Evolutionary conservation across 768 basidiomycete species (phyloP).

Genomic region (Suillus subalutaceus): DNA sequence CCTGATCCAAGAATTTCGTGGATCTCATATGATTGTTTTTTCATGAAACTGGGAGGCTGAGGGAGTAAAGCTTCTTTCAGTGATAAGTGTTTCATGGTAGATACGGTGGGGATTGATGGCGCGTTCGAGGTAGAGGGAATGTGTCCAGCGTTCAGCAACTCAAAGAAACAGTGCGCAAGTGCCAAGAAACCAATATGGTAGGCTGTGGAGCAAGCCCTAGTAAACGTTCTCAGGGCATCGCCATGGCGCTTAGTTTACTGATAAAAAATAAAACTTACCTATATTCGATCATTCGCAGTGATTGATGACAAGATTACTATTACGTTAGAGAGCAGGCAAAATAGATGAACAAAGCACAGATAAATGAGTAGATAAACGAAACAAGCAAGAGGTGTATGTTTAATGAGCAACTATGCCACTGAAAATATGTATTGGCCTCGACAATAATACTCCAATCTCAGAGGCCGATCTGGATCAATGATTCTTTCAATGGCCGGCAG

Average conservation of each 20-base stretch:
- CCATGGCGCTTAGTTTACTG: neutral
- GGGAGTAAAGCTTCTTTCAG: conserved; percentile 66
- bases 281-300: neutral
- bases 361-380: neutral
- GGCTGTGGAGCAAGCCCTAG: neutral
- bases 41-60: conserved; percentile 83
- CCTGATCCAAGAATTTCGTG: conserved; percentile 78
- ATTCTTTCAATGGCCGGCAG: neutral
- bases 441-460: neutral
- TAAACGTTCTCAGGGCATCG: neutral
- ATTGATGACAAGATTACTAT: neutral
- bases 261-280: neutral
- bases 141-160: neutral
- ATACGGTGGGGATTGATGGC: neutral
- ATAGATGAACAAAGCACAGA: neutral
- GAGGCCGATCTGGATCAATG: neutral
- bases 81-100: conserved; percentile 37
- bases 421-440: neutral
- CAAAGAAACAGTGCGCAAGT: neutral
- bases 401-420: neutral
- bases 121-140: neutral
- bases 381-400: neutral
- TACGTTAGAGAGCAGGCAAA: neutral
- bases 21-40: conserved; percentile 83
- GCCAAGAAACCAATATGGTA: neutral